phyloP scores from a whole-genome alignment of 2,329 filamentous ascomycete species.

The Fusarium siculi region DNA sequence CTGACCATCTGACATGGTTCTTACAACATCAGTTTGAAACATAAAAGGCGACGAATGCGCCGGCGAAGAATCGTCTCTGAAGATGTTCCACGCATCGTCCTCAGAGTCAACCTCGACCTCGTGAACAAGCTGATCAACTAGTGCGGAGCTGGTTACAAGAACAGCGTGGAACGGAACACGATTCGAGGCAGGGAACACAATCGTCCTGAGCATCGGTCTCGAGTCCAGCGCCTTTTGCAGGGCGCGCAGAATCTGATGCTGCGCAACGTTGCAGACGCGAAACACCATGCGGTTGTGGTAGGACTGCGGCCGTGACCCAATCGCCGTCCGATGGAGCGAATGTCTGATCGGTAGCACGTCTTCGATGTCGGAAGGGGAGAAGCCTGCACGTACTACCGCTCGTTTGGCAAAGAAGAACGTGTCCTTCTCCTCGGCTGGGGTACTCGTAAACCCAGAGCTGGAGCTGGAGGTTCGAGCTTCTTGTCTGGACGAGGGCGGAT shows the following conservation, averaged over 20 bases:
- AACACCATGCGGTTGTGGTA: slow-evolving; percentile 50
- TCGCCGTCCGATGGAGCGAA: slow-evolving; percentile 45
- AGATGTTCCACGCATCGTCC: slow-evolving; percentile 32
- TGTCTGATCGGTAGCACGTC: slow-evolving; percentile 46
- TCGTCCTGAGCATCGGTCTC: slow-evolving; percentile 46
- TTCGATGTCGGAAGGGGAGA: slow-evolving; percentile 41
- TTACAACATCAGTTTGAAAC: slow-evolving; percentile 45
- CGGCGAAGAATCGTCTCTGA: slow-evolving; percentile 30
- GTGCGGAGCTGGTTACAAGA: slow-evolving; percentile 27
- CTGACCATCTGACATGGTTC: slow-evolving; percentile 16
- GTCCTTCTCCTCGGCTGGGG: background rate
- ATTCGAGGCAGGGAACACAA: slow-evolving; percentile 38
- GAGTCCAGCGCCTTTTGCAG: slow-evolving; percentile 43
- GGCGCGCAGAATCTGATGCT: slow-evolving; percentile 41
- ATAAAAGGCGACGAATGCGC: slow-evolving; percentile 44
- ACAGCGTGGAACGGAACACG: slow-evolving; percentile 44
- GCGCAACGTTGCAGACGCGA: slow-evolving; percentile 31
- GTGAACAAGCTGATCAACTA: slow-evolving; percentile 44
- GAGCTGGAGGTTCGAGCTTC: background rate
- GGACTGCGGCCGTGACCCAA: slow-evolving; percentile 49
- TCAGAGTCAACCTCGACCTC: slow-evolving; percentile 36
- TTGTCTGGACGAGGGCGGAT: background rate
- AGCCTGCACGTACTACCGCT: slow-evolving; percentile 25
- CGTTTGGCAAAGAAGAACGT: slow-evolving; percentile 16
- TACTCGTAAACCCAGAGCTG: background rate